Conservation (phyloP, 345 rosid genomes). For the Triadica sebifera region DNA sequence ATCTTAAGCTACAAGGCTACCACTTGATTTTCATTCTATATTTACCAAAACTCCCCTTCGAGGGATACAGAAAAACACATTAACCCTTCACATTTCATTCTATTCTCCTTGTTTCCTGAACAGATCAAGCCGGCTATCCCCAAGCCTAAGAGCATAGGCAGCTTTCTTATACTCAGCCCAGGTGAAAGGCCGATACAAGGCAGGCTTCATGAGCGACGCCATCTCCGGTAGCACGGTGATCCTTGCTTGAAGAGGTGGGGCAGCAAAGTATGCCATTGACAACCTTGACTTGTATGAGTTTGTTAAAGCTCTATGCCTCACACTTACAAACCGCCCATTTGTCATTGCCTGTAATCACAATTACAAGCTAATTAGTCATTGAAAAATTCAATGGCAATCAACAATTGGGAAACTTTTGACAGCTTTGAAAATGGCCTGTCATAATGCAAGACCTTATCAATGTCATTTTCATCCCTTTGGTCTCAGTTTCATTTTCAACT, state of each 20-base stretch:
- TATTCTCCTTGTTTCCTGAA: constrained; percentile 33
- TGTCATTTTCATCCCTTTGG: neutral
- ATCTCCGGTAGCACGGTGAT: constrained; percentile 44
- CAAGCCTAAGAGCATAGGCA: constrained; percentile 57
- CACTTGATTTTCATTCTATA: neutral
- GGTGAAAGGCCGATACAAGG: constrained; percentile 65
- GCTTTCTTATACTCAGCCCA: constrained; percentile 79
- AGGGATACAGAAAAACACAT: neutral
- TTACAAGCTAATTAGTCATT: neutral
- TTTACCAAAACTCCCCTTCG: constrained; percentile 13
- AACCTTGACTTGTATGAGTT: constrained; percentile 46
- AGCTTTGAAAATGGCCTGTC: neutral
- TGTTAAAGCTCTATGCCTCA: constrained; percentile 65
- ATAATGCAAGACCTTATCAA: neutral
- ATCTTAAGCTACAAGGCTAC: neutral
- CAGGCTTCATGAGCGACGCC: constrained; percentile 31
- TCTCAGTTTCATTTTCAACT: constrained; percentile 6
- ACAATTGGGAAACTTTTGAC: neutral
- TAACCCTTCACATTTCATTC: neutral
- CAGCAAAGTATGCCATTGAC: constrained; percentile 80
- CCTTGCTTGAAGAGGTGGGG: constrained; percentile 53
- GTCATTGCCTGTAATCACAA: constrained; percentile 53
- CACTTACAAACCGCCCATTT: constrained; percentile 80
- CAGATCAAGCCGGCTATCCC: constrained; percentile 62
- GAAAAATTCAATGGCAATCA: neutral